A percentile compares a stretch with the other conserved stretches of the same genome.
Conservation (phyloP, 2,329 filamentous ascomycete genomes). For the Aspergillus pseudoterreus region DNA sequence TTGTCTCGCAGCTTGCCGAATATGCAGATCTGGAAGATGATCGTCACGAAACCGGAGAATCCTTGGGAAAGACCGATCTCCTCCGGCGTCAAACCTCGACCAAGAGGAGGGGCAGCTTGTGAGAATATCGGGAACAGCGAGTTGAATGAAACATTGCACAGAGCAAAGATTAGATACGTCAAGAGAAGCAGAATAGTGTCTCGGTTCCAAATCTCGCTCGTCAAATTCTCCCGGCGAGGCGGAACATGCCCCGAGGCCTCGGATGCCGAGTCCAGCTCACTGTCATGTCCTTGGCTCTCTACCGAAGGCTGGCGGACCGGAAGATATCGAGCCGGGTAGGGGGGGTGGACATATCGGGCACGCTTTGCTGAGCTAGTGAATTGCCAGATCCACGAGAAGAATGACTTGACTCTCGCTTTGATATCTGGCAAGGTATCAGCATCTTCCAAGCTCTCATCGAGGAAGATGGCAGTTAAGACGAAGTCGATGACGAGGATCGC, state of each 20-base stretch:
- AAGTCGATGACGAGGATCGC: constrained; percentile 69
- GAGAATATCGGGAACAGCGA: constrained; percentile 93
- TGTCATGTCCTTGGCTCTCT: constrained; percentile 35
- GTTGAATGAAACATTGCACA: constrained; percentile 93
- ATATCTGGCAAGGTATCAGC: constrained; percentile 60
- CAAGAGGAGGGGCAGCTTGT: constrained; percentile 68
- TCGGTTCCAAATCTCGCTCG: constrained; percentile 65
- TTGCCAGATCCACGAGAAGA: constrained; percentile 69
- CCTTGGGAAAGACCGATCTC: constrained; percentile 84
- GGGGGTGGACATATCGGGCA: constrained; percentile 56
- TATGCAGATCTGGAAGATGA: constrained; percentile 81
- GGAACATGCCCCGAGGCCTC: constrained; percentile 34
- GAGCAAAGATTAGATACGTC: constrained; percentile 89
- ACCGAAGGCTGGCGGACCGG: constrained; percentile 22
- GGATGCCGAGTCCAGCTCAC: constrained; percentile 44
- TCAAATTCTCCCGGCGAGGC: constrained; percentile 47
- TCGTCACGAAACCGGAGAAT: constrained; percentile 78
- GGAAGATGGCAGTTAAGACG: constrained; percentile 69
- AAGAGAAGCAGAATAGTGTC: constrained; percentile 77
- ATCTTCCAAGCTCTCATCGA: constrained; percentile 80
- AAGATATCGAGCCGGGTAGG: constrained; percentile 24
- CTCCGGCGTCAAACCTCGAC: constrained; percentile 68
- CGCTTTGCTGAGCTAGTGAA: constrained; percentile 55
- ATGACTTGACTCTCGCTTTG: constrained; percentile 53
- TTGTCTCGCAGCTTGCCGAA: constrained; percentile 75